A percentile compares a stretch with the other conserved stretches of the same genome.
Conservation (phyloP, 306 rosid species). For the Calophaca sinica region DNA sequence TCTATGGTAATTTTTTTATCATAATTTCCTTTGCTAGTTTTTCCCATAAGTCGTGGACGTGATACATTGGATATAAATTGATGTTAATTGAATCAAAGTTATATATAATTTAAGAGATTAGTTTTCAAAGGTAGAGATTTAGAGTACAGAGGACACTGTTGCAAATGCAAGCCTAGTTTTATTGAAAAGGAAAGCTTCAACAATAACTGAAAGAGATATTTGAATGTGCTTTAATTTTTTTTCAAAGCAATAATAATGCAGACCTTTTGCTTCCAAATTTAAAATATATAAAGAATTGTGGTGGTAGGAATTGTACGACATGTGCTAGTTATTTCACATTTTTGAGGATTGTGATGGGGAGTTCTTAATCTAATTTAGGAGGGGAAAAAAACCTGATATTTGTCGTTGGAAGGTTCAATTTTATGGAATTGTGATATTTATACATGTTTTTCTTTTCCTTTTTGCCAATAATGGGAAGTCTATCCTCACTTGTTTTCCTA, state of each 20-base stretch:
- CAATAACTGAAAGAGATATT: neutral
- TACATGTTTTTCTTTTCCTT: neutral
- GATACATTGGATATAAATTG: constrained; percentile 5
- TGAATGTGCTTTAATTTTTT: neutral
- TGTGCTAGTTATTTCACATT: constrained; percentile 7
- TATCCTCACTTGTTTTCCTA: neutral
- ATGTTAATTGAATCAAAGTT: constrained; percentile 6
- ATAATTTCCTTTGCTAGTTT: constrained; percentile 15
- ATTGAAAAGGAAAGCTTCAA: constrained; percentile 26
- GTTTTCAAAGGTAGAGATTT: constrained; percentile 27
- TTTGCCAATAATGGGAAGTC: neutral
- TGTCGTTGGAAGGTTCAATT: neutral
- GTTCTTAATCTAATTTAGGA: constrained; percentile 22
- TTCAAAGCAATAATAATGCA: neutral
- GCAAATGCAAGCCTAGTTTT: constrained; percentile 31
- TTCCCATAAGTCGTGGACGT: neutral
- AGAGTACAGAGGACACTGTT: constrained; percentile 1
- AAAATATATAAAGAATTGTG: constrained; percentile 22
- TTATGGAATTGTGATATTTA: constrained; percentile 10
- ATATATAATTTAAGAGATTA: constrained; percentile 5
- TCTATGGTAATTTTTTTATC: constrained; percentile 22
- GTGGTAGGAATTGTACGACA: constrained; percentile 14
- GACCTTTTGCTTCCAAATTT: neutral
- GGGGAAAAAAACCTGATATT: constrained; percentile 10
- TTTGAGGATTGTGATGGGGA: constrained; percentile 25